phyloP scores from a whole-genome alignment of 768 basidiomycete species.

The Phylloporus sp. region DNA sequence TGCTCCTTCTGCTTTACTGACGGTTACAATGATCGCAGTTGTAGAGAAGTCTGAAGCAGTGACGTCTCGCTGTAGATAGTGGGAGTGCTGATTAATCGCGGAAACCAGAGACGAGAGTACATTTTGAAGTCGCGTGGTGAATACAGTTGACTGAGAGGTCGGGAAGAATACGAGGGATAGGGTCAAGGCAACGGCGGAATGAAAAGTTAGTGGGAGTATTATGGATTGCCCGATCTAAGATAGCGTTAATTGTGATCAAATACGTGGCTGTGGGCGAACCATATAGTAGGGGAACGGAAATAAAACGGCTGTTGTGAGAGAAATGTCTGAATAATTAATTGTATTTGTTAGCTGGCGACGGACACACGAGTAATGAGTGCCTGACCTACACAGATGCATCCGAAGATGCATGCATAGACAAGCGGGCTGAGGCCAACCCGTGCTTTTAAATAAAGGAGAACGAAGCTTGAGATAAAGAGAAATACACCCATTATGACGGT shows the following conservation, averaged over 20 bases:
- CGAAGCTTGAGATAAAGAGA: constrained; percentile 54
- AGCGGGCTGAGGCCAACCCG: constrained; percentile 63
- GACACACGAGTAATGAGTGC: not conserved
- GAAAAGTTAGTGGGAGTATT: constrained; percentile 55
- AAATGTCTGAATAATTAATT: constrained; percentile 43
- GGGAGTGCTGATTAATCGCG: constrained; percentile 44
- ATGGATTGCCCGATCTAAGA: constrained; percentile 48
- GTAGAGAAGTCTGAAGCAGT: constrained; percentile 35
- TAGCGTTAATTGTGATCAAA: not conserved
- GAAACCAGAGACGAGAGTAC: constrained; percentile 48
- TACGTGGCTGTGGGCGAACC: constrained; percentile 24
- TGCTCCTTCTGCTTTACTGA: constrained; percentile 41
- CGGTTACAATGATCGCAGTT: constrained; percentile 30
- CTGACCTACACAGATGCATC: constrained; percentile 57
- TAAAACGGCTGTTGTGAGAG: constrained; percentile 52
- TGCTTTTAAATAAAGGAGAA: constrained; percentile 59
- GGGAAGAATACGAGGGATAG: constrained; percentile 59
- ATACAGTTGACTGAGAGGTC: constrained; percentile 55
- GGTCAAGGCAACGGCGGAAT: constrained; percentile 53
- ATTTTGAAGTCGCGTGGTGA: constrained; percentile 45
- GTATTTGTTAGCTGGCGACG: not conserved
- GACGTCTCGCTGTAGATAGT: constrained; percentile 40
- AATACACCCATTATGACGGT: constrained; percentile 58
- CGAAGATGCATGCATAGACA: constrained; percentile 51
- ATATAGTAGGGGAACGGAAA: constrained; percentile 65